These are phyloP conservation scores for Nigrospora oryzae DNA, from an alignment of 2,329 filamentous ascomycete species.

Conservation along the genomic window DNA sequence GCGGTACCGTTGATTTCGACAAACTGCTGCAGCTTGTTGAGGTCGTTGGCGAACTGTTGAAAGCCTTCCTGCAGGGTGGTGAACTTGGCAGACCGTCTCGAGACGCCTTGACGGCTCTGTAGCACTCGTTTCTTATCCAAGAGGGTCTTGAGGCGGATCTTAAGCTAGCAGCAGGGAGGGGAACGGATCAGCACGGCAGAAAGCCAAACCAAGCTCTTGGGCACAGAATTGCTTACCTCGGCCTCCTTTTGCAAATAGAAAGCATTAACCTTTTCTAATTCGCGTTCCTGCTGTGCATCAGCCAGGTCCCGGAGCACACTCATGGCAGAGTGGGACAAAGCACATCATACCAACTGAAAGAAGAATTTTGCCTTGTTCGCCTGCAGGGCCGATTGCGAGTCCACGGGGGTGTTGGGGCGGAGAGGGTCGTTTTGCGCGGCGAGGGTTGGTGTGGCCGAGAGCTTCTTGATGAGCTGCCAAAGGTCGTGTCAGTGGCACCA, in stretches of 20 bases:
- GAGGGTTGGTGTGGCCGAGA: constrained; percentile 84
- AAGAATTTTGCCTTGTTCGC: constrained; percentile 99
- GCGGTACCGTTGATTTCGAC: constrained; percentile 97
- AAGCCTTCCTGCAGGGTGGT: constrained; percentile 94
- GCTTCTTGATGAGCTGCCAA: constrained; percentile 88
- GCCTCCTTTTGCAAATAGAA: constrained; percentile 98
- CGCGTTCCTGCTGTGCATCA: constrained; percentile 66
- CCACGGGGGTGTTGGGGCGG: constrained; percentile 39
- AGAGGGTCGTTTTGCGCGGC: constrained; percentile 62
- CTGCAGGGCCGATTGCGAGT: constrained; percentile 84
- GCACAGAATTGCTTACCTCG: constrained; percentile 54
- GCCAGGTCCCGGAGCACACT: constrained; percentile 12
- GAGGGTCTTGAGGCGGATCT: constrained; percentile 83
- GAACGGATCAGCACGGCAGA: neutral
- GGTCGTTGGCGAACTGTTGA: constrained; percentile 90
- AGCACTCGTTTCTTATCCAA: constrained; percentile 92
- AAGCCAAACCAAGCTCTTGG: constrained; percentile 5
- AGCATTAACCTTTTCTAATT: constrained; percentile 95
- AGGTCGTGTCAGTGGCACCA: constrained; percentile 21
- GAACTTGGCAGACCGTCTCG: constrained; percentile 86
- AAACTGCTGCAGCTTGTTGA: constrained; percentile 98
- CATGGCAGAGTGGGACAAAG: neutral
- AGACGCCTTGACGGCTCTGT: constrained; percentile 71
- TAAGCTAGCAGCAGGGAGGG: constrained; percentile 55
- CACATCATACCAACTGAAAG: constrained; percentile 73